Evolutionary conservation across 2,329 filamentous ascomycete species (phyloP), one percentile per base, ranked within the genome.

Genomic region (Sclerotinia nivalis): DNA sequence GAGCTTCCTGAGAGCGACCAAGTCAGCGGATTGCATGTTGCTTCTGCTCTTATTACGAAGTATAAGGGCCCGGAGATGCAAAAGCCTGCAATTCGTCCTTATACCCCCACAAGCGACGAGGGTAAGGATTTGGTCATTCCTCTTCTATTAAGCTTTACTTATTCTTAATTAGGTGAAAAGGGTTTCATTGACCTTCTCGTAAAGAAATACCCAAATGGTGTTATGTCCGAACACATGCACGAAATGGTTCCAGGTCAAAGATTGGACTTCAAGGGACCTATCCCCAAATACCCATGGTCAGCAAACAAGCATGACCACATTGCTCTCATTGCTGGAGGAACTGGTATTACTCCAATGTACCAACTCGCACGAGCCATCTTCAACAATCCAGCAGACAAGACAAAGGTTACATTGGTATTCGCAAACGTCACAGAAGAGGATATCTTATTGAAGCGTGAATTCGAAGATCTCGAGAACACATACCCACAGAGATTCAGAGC

Each of bases 281-380:
- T 99, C 52, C 92, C 93, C 77, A 99, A 99, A 83, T 98, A 97
- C 82, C 82, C 88, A 45, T 98, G 94, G 94, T 79, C 88, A 67
- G 79, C 90, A 75, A 98, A 98, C 87, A 97, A 97, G 88, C 94
- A 97, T 84, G 84, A 92, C 72, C 93, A 98, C 84, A 88, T 96
- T 76, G 90, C 88, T 52, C 85, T 95, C 74, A 87, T 99, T 73
- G 93, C 95, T n/a, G 96, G 96, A 77, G 96, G 96, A 74, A 97
- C 96, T 10, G 96, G 96, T 72, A 97, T 99, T 81, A 96, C 96
- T 15, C 96, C 96, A 75, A 97, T 98, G 95, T 98, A 92, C 86
- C 96, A 99, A 85, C 89, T 99, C 59, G 85, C 89, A 74, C 93
- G 93, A 73, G 87, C 90, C 79, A 97, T 99, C 83, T 97, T 98